Base-by-base conservation (phyloP, 257 asterid species). In the Eustoma russellianum region DNA sequence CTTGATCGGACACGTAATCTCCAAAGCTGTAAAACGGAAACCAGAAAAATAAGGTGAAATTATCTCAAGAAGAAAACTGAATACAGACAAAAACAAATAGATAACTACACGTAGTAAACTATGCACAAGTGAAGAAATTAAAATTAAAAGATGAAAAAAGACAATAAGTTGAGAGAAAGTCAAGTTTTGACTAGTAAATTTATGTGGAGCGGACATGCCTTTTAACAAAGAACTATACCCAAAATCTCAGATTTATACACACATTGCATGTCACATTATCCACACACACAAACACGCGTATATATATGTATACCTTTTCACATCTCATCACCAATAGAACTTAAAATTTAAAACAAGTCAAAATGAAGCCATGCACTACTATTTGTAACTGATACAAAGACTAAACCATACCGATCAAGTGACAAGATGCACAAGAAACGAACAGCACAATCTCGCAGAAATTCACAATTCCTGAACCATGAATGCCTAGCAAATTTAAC, bases 1-100 rank as follows among this genome's bases (percentile, higher is more conserved):
- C 99, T 71, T 92, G 99, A 79, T 92, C 99, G 18, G 99, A 92
- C 63, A 92, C 89, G 35, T 92, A 92, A 67, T 92, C 99, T 60
- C 99, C 99, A 53, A 92, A 92, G 73, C 99, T 92, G 87, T 47
- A 65, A 44, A 50, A 68, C 53, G 35, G 47, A 53, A 35, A 0
- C 13, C 30, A 24, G 30, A 24, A 24, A 24, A 53, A 45, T 40
- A 51, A 46, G 49, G 18, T 17, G 33, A 47, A 46, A 46, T 19
- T 17, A 18, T 46, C 16, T 38, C 9, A 38, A 7, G 14, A 24
- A 15, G 55, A 16, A 18, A 16, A 4, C 30, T 18, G 33, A 6
- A 5, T 12, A 41, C 35, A 46, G 2, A 16, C 10, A 38, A 38
- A 38, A 38, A 38, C 12, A 38, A 8, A 38, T 8, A 38, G 43